Base-by-base conservation (phyloP, 2,329 filamentous ascomycete genomes). In the Zymoseptoria brevis region DNA sequence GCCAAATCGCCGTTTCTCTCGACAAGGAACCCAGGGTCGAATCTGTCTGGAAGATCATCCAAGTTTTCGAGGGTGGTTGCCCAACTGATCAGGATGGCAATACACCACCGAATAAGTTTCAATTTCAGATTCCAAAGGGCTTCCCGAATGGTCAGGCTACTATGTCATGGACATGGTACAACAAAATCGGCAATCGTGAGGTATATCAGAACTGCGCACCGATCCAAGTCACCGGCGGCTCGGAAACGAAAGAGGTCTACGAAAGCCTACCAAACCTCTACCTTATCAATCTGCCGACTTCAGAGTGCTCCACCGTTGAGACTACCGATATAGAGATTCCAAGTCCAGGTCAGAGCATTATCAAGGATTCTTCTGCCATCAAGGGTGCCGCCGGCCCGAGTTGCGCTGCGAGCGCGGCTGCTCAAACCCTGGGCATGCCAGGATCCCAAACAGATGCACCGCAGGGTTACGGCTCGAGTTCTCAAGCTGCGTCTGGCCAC, bases 201-300 rank as follows among this genome's bases (percentile, higher is more conserved):
- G 89, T 96, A 81, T 96, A 96, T 80, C 95, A 96, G 90, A 94
- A 96, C 80, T 97, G 94, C 67, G 90, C 88, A 0, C 84, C 89
- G 0, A 75, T 95, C 57, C 81, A 76, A 0, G 78, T 96, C 21
- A 83, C 82, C 0, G 75, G 72, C 1, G 75, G 75, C 19, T 72
- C 74, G 49, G 68, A 69, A 52, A 65, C 59, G 41, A 65, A 82
- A 55, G 71, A 76, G 5, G 81, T 81, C 65, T 82, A 83, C 62
- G 69, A 84, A 57, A 75, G 77, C 0, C 85, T 92, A 22, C 89
- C 88, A 0, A 77, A 86, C 62, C 84, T 90, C 80, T 84, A 89
- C 57, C 75, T 84, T 2, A 84, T 87, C 68, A 92, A 92, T 74
- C 75, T 89, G 60, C 71, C 65, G 60, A 62, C 60, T 19, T 72